Evolutionary conservation across 1,139 yeast genomes (phyloP), one percentile per base, ranked within the genome.

Genomic region (Candida sanyaensis): DNA sequence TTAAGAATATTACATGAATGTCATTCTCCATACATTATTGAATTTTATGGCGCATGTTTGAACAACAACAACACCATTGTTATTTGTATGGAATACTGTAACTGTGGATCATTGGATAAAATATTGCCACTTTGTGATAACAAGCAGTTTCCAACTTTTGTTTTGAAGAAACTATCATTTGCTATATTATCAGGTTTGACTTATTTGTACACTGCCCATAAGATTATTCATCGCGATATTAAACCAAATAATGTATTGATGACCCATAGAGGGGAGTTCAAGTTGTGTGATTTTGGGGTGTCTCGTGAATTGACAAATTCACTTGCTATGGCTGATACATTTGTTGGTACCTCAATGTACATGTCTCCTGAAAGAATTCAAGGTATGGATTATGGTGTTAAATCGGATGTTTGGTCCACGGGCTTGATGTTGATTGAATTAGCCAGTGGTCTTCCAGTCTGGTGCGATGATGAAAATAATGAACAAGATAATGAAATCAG

Each of bases 311-410:
- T 93, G 50, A 88, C 90, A 49, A 91, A 92, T 64, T 91, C 97
- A 0, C 80, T 93, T 51, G 80, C 79, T 24, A 69, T 74, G 73
- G 98, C 97, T 0, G 97, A 93, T 58, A 93, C 98, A 0, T 93
- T 93, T 74, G 98, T 93, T 9, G 99, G 99, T 1, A 93, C 99
- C 0, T 90, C 97, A 1, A 90, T 96, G 1, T 93, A 93, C 62
- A 93, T 93, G 99, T 90, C 96, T 1, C 99, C 99, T 0, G 99
- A 93, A 62, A 79, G 99, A 54, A 93, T 93, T 48, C 97, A 90
- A 67, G 99, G 99, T 10, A 89, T 90, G 43, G 86, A 86, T 12
- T 93, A 93, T 66, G 88, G 96, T 6, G 88, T 92, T 24, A 91
- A 92, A 58, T 92, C 96, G 31, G 99, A 93, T 64, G 93, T 93